phyloP scores from a whole-genome alignment of 345 rosid genomes.

The Salix brachista region DNA sequence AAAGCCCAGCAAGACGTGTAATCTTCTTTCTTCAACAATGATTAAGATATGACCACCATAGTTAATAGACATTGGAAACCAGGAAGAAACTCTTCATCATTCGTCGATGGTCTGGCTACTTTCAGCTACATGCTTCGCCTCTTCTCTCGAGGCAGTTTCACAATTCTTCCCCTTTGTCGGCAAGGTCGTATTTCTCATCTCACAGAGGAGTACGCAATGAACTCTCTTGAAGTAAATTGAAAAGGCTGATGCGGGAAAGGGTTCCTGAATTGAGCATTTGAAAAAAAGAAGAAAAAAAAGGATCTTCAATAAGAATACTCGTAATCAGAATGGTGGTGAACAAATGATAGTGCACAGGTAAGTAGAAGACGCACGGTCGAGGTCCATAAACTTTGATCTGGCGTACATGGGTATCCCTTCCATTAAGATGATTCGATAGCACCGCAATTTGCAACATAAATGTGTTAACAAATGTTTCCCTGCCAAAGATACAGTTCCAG shows the following conservation, averaged over 20 bases:
- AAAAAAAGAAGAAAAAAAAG: neutral
- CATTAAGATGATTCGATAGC: conserved; percentile 78
- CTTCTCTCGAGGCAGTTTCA: neutral
- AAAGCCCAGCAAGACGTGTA: neutral
- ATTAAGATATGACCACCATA: neutral
- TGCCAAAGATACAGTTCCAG: conserved; percentile 27
- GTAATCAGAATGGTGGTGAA: neutral
- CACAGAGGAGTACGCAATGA: conserved; percentile 59
- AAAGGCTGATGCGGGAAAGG: conserved; percentile 83
- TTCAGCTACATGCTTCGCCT: conserved; percentile 3
- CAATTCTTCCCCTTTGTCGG: neutral
- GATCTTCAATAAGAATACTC: neutral
- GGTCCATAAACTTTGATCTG: conserved; percentile 95
- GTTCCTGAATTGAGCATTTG: conserved; percentile 42
- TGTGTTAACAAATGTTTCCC: conserved; percentile 87
- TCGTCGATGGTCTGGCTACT: conserved; percentile 5
- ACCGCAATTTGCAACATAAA: conserved; percentile 85
- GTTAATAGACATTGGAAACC: neutral
- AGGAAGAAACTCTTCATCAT: neutral
- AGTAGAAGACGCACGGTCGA: conserved; percentile 42
- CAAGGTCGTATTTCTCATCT: conserved; percentile 39
- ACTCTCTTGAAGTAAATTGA: conserved; percentile 81
- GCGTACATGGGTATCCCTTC: conserved; percentile 82
- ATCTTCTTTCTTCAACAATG: neutral
- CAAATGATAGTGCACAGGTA: neutral